Evolutionary conservation across 192 early-diverging fungal genomes (phyloP).

Genomic region (Coemansia sp.): DNA sequence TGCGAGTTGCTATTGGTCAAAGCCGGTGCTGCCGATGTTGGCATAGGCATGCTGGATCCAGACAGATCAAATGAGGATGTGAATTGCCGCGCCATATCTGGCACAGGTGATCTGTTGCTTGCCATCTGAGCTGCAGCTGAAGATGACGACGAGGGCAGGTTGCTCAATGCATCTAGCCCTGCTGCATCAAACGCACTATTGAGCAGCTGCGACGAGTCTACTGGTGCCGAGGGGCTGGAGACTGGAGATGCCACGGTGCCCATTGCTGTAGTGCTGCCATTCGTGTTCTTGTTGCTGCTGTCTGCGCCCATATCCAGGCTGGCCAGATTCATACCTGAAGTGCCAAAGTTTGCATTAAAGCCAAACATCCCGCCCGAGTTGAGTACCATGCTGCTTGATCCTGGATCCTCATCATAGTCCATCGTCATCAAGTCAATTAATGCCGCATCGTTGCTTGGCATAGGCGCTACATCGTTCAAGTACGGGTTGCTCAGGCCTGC

Average conservation of each 20-base stretch:
- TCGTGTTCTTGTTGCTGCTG: neutral
- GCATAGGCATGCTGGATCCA: constrained; percentile 1
- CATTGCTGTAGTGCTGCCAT: neutral
- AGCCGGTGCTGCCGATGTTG: neutral
- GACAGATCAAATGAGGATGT: constrained; percentile 45
- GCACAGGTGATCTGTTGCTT: constrained; percentile 25
- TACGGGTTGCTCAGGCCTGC: constrained; percentile 51
- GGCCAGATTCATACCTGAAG: constrained; percentile 44
- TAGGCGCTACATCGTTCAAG: constrained; percentile 41
- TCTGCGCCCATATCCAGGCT: constrained; percentile 11
- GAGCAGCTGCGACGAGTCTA: constrained; percentile 42
- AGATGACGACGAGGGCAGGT: constrained; percentile 19
- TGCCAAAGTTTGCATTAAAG: constrained; percentile 51
- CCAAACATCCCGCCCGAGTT: constrained; percentile 51
- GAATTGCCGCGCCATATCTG: constrained; percentile 45
- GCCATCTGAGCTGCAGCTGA: constrained; percentile 9
- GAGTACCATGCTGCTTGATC: constrained; percentile 18
- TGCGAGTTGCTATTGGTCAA: constrained; percentile 16
- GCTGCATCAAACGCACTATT: constrained; percentile 52
- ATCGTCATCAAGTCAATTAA: constrained; percentile 53
- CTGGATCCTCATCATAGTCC: constrained; percentile 48
- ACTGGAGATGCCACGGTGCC: neutral
- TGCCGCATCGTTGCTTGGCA: constrained; percentile 37
- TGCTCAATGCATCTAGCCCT: constrained; percentile 47
- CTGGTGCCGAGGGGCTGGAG: neutral